A percentile compares a stretch with the other conserved stretches of the same genome.
Conservation (phyloP, 1,284 basidiomycete species). For the Cryptococcus floricola region DNA sequence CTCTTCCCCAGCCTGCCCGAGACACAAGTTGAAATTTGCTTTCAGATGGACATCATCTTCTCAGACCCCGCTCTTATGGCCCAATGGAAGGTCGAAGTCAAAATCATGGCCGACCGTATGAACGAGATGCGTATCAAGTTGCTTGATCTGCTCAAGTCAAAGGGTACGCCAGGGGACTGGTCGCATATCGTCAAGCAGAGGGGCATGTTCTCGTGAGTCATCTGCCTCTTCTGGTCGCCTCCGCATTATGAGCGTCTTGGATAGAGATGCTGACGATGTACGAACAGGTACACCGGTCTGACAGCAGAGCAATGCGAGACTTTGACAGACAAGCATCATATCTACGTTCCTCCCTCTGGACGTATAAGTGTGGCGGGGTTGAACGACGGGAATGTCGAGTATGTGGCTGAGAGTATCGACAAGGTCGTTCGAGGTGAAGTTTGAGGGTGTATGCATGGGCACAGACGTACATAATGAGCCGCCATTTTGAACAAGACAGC, state of each 20-base stretch:
- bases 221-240: not conserved
- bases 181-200: not conserved
- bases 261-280: not conserved
- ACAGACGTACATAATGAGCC: too few relatives aligned
- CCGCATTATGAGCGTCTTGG: not conserved
- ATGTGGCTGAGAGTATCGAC: too few relatives aligned
- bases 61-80: slow-evolving; percentile 67
- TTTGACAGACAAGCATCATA: too few relatives aligned
- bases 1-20: not conserved
- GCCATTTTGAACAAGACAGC: too few relatives aligned
- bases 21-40: not conserved
- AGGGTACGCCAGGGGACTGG: slow-evolving; percentile 1
- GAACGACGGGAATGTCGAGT: too few relatives aligned
- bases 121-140: slow-evolving; percentile 67
- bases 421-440: too few relatives aligned
- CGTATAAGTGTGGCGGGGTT: too few relatives aligned
- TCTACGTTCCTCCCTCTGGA: too few relatives aligned
- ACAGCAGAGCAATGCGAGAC: not conserved
- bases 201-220: slow-evolving; percentile 3
- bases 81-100: slow-evolving; percentile 82
- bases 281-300: slow-evolving; percentile 1
- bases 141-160: not conserved
- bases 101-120: slow-evolving; percentile 82
- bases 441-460: too few relatives aligned
- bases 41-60: slow-evolving; percentile 40